phyloP scores from a whole-genome alignment of 768 basidiomycete genomes.

The Suillus tomentosus region DNA sequence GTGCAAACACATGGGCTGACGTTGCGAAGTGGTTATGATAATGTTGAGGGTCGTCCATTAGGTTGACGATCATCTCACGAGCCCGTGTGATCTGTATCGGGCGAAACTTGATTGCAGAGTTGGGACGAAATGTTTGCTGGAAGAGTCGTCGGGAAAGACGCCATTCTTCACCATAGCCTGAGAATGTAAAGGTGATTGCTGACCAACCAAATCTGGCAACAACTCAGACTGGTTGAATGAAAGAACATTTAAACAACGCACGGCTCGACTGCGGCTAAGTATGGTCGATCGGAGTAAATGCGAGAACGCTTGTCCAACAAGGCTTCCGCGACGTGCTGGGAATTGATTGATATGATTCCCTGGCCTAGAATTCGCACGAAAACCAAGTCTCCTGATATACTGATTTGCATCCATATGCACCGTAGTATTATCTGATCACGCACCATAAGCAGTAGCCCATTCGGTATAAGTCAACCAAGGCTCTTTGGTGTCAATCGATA shows the following conservation, averaged over 20 bases:
- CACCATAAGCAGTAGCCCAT: constrained; percentile 34
- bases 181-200: constrained; percentile 3
- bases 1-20: constrained; percentile 6
- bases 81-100: constrained; percentile 28
- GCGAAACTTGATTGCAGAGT: constrained; percentile 26
- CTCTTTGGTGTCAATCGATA: constrained; percentile 37
- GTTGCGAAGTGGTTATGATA: constrained; percentile 27
- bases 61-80: constrained; percentile 25
- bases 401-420: background rate
- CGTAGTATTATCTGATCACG: background rate
- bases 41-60: constrained; percentile 30
- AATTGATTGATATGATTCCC: constrained; percentile 3
- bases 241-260: background rate
- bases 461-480: constrained; percentile 39
- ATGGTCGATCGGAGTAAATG: constrained; percentile 15
- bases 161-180: constrained; percentile 8
- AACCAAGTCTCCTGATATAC: constrained; percentile 1
- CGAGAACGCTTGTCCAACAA: constrained; percentile 12
- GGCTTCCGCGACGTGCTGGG: background rate
- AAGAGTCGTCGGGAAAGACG: constrained; percentile 37
- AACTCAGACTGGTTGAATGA: no score
- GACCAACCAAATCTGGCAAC: constrained; percentile 12
- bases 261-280: constrained; percentile 5
- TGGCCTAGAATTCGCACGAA: constrained; percentile 7
- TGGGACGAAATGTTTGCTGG: constrained; percentile 40